Evolutionary conservation across 164 flowering plant species (phyloP), one percentile per base, ranked within the genome.

Genomic region (Dillenia suffruticosa): DNA sequence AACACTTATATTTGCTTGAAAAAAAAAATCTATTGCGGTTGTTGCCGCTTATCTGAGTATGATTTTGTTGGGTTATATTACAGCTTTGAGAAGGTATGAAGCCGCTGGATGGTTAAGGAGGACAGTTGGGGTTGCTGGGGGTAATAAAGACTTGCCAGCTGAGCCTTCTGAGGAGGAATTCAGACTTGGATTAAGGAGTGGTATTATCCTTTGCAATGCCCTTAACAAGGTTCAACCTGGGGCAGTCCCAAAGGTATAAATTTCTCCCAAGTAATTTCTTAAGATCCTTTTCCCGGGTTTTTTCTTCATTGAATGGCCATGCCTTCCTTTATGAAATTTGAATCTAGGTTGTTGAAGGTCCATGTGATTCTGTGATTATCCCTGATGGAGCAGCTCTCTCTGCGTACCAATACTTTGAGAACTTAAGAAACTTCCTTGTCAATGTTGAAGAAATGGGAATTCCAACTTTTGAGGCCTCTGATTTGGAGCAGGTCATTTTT

Each of bases 381-480:
- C 77, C 81, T 52, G 87, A 83, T 57, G 85, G 87, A 32, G 85
- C 84, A 50, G 78, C 85, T 56, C 54, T 81, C 44, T 79, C 79
- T 17, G 84, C 81, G 9, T 83, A 53, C 55, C 87, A 81, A 63
- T 78, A 79, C 66, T 78, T 83, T 51, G 87, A 81, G 63, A 83
- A 83, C 62, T 68, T 81, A 6, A 67, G 84, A 32, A 83, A 83
- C 71, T 83, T 77, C 57, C 84, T 82, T 49, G 77, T 79, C 9
- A 90, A 94, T 32, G 78, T 74, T 59, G 84, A 90, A 73, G 94
- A 88, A 63, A 45, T 92, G 78, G 92, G 96, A 47, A 71, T 95
- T 74, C 99, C 99, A n/a, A 79, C 83, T 12, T 95, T 95, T 77
- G 99, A 95, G 76, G 96, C 90, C 26, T 95, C 99, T 66, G 99